Evolutionary conservation across 768 basidiomycete genomes (phyloP).

Genomic region (Mycena alexandri): DNA sequence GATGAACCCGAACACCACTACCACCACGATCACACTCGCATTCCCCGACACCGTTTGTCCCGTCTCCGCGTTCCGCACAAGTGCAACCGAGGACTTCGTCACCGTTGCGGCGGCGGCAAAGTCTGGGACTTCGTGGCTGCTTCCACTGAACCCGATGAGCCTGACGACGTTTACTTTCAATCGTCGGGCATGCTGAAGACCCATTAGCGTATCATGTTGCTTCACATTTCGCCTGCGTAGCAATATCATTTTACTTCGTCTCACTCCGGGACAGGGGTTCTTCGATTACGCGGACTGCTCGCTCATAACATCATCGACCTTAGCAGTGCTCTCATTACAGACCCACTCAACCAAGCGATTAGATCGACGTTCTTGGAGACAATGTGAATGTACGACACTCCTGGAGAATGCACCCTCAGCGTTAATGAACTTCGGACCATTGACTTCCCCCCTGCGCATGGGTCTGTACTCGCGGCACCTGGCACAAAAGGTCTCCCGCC

Average conservation of each 20-base stretch:
- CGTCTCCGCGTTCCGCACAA: slow-evolving; percentile 8
- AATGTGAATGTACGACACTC: background rate
- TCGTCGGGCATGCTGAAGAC: slow-evolving; percentile 12
- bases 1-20: slow-evolving; percentile 28
- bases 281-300: background rate
- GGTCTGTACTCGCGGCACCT: background rate
- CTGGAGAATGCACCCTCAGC: background rate
- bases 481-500: background rate
- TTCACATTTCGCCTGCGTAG: too few relatives aligned
- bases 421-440: background rate
- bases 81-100: slow-evolving; percentile 49
- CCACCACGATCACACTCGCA: slow-evolving; percentile 28
- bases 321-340: background rate
- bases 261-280: background rate
- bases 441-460: background rate
- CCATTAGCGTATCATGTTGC: too few relatives aligned
- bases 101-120: slow-evolving; percentile 43
- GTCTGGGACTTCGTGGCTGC: slow-evolving; percentile 43
- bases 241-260: background rate
- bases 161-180: slow-evolving; percentile 52
- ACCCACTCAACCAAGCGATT: background rate
- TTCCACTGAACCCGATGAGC: slow-evolving; percentile 49
- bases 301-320: background rate
- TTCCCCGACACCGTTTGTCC: slow-evolving; percentile 45
- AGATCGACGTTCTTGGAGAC: background rate